phyloP scores from a whole-genome alignment of 2,329 filamentous ascomycete genomes.

The Ceratocystis colombiana region DNA sequence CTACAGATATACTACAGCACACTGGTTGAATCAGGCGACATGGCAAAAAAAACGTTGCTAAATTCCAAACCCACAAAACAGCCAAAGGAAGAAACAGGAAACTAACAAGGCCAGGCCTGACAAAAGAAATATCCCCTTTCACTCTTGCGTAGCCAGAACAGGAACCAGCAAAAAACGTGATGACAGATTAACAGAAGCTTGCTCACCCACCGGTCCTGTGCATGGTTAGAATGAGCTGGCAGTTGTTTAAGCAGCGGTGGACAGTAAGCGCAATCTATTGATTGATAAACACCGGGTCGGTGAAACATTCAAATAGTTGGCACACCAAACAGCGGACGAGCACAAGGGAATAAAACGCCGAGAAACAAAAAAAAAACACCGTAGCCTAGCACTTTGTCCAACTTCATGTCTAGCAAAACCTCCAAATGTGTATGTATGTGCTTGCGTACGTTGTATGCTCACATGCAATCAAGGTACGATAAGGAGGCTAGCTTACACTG shows the following conservation, averaged over 20 bases:
- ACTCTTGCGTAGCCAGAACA: not conserved
- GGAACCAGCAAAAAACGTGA: not conserved
- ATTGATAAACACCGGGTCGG: not conserved
- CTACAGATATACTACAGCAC: not conserved
- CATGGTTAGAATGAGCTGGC: too few species aligned
- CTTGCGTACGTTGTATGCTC: not conserved
- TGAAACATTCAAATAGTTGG: not conserved
- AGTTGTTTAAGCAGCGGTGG: too few species aligned
- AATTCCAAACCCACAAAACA: conserved; percentile 19
- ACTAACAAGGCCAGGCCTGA: conserved; percentile 8
- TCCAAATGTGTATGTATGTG: not conserved
- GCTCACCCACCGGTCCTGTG: not conserved
- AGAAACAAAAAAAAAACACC: not conserved
- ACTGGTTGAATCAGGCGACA: not conserved
- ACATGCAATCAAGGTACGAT: not conserved
- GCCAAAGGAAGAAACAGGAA: not conserved
- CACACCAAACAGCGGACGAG: not conserved
- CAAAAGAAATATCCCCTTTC: not conserved
- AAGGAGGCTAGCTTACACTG: not conserved
- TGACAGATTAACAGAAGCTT: not conserved
- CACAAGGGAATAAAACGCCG: not conserved
- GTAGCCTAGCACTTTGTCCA: not conserved
- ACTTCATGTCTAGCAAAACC: not conserved
- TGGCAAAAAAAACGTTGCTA: conserved; percentile 17
- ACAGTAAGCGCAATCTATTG: not conserved